Conservation (phyloP, 208 protist genomes). For the Sergeia podlipaevii region DNA sequence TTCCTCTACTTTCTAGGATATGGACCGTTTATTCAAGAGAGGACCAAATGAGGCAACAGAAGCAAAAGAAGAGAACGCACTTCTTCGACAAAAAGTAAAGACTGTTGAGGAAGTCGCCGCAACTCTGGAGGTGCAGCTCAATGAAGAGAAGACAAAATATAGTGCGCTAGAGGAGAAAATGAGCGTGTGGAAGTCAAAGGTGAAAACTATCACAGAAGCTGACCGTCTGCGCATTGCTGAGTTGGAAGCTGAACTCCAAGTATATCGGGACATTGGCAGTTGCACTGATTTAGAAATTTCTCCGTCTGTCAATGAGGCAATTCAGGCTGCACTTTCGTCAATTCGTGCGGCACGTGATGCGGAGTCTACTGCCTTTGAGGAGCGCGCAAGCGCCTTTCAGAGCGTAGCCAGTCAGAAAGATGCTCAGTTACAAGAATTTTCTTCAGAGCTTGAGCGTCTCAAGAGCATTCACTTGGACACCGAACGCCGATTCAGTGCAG, state of each 20-base stretch:
- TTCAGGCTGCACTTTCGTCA: constrained; percentile 15
- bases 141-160: constrained; percentile 38
- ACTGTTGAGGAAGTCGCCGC: constrained; percentile 49
- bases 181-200: constrained; percentile 59
- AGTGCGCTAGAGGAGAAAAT: constrained; percentile 33
- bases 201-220: constrained; percentile 32
- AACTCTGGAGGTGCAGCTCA: constrained; percentile 42
- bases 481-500: constrained; percentile 23
- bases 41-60: constrained; percentile 10
- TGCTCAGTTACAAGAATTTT: constrained; percentile 12
- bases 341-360: constrained; percentile 7
- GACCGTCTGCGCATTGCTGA: constrained; percentile 40
- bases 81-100: constrained; percentile 52
- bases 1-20: too few species aligned
- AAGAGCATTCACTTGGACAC: constrained; percentile 24
- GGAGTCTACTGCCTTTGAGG: background rate
- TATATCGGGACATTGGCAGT: constrained; percentile 11
- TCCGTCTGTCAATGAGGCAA: constrained; percentile 10
- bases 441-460: constrained; percentile 21
- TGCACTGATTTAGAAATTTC: background rate
- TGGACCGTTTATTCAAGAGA: constrained; percentile 53
- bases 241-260: constrained; percentile 23
- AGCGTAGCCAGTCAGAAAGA: background rate
- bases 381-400: background rate
- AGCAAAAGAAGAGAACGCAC: constrained; percentile 45